Conservation (phyloP, 2,329 filamentous ascomycete species). For the Ploettnerulaceae sp. region DNA sequence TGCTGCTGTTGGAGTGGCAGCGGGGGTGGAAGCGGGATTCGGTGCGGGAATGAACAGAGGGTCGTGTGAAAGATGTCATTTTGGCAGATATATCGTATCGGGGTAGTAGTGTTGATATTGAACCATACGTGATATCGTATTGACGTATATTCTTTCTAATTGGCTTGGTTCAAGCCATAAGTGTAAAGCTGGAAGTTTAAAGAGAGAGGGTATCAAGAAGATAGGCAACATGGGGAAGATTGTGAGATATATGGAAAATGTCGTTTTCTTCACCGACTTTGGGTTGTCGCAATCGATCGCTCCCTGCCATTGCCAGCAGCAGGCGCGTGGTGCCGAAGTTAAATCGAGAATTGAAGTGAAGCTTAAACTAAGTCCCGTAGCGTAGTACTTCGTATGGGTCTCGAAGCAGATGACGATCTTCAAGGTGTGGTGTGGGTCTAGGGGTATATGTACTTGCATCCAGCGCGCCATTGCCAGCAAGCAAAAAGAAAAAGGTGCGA, state of each 20-base stretch:
- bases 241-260: too few species aligned
- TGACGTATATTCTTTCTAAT: not conserved
- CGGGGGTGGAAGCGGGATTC: not conserved
- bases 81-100: not conserved
- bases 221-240: too few species aligned
- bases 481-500: not conserved
- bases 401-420: too few species aligned
- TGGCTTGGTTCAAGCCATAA: not conserved
- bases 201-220: too few species aligned
- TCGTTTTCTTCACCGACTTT: conserved; percentile 1
- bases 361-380: conserved; percentile 3
- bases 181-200: not conserved
- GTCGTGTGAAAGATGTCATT: conserved; percentile 3
- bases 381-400: too few species aligned
- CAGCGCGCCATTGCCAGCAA: not conserved
- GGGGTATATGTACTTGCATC: too few species aligned
- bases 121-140: not conserved
- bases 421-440: too few species aligned
- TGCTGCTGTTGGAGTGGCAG: conserved; percentile 1
- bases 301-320: not conserved
- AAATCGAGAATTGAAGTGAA: too few species aligned
- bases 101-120: not conserved
- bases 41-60: not conserved
- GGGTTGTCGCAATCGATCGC: conserved; percentile 3
- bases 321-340: conserved; percentile 1